Base-by-base conservation (phyloP, 345 rosid species). In the Linum lewisii region DNA sequence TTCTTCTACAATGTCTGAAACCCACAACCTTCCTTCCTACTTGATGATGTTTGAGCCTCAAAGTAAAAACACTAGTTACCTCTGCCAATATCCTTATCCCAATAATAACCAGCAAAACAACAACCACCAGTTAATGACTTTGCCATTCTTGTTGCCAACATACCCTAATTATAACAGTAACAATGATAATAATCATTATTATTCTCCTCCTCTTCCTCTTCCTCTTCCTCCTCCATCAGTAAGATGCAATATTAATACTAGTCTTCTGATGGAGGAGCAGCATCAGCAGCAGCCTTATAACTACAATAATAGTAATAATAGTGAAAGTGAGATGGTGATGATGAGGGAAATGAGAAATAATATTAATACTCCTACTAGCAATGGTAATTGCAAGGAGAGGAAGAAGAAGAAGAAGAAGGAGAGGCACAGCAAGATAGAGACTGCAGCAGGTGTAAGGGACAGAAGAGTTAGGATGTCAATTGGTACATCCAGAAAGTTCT, bases 391-490 rank as follows among this genome's bases (percentile, higher is more conserved):
- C 14, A 38, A 38, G 1, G 16, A 38, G 55, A 89, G 69, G 86
- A 86, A 77, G 68, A 89, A 83, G 45, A 54, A 2, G 1, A 42
- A 42, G 55, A 90, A 71, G 86, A 86, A 79, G 68, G 92, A 83
- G 51, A 57, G 92, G 47, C 90, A 82, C 52, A 86, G 88, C 72
- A 90, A 90, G 80, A 86, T 90, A 63, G 64, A 38, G 66, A 90
- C 97, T 0, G 87, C 95, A 18, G 78, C 76, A 71, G 97, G 97
- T 4, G 67, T 84, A 4, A 73, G 97, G 67, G 95, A 90, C 67
- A 75, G 97, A 65, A 83, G 97, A 60, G 95, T 90, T 36, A 81
- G 97, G 67, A 81, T 90, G 52, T 90, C 97, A 42, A 76, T 90
- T 34, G 85, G 72, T 7, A 69, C 81, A 47, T 72, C 97, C 54